A percentile compares a stretch with the other conserved stretches of the same genome.
These are phyloP conservation scores for Backusella psychrophila DNA, from an alignment of 192 early-diverging fungal species.

Conservation along the genomic window DNA sequence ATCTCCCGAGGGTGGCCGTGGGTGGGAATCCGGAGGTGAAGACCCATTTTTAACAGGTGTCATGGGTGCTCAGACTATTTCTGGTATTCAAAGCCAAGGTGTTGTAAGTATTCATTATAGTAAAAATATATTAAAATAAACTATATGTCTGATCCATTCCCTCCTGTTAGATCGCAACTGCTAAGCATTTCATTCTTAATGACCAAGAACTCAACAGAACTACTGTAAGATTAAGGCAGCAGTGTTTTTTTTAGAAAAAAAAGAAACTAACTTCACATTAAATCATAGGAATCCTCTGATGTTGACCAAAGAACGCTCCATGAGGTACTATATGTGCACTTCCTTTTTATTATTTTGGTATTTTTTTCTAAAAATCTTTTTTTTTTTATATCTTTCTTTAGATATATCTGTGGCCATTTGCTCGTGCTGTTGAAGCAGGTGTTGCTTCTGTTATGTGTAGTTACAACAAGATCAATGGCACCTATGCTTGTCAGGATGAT, in stretches of 20 bases:
- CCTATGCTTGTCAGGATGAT: constrained; percentile 49
- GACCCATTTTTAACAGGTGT: constrained; percentile 24
- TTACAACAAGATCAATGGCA: constrained; percentile 56
- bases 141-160: background rate
- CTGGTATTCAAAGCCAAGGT: constrained; percentile 21
- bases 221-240: background rate
- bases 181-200: constrained; percentile 24
- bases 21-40: constrained; percentile 24
- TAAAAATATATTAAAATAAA: background rate
- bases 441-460: constrained; percentile 57
- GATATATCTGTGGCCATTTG: constrained; percentile 54
- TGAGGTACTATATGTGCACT: constrained; percentile 23
- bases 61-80: constrained; percentile 1
- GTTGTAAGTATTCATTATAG: constrained; percentile 1
- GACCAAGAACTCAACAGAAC: constrained; percentile 21
- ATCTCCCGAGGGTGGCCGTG: constrained; percentile 23
- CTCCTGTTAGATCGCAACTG: background rate
- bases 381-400: no score
- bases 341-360: no score
- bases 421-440: constrained; percentile 49
- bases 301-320: constrained; percentile 56
- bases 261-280: background rate
- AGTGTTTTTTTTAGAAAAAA: background rate
- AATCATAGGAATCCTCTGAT: constrained; percentile 26
- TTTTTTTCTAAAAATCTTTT: no score